Percentiles rank a stretch among this genome's conserved stretches.
These are phyloP conservation scores for Colletotrichum brevisporum DNA, from an alignment of 2,329 filamentous ascomycete species.

Conservation along the genomic window DNA sequence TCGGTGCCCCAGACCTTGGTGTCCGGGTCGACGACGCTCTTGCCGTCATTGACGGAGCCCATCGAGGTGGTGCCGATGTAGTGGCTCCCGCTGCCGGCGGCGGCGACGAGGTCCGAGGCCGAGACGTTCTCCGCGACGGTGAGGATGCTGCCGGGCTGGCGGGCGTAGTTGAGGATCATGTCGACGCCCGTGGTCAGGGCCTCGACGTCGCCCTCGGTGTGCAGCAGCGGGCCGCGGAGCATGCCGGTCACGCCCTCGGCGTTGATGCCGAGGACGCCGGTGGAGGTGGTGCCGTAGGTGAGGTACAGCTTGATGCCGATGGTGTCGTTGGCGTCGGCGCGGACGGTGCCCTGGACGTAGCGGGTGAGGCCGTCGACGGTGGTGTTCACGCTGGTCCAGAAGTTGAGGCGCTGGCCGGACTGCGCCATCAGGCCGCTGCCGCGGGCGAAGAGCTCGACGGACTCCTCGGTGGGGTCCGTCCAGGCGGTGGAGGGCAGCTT, in stretches of 20 bases:
- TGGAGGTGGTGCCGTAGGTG: slow-evolving; percentile 63
- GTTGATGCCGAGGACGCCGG: slow-evolving; percentile 59
- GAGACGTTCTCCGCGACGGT: slow-evolving; percentile 42
- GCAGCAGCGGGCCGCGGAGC: slow-evolving; percentile 52
- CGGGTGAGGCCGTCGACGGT: slow-evolving; percentile 54
- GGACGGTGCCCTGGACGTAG: slow-evolving; percentile 62
- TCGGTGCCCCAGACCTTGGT: slow-evolving; percentile 50
- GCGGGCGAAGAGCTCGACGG: slow-evolving; percentile 51
- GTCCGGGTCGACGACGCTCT: slow-evolving; percentile 50
- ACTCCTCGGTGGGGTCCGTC: slow-evolving; percentile 46
- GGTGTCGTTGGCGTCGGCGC: slow-evolving; percentile 56
- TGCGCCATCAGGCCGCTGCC: slow-evolving; percentile 58
- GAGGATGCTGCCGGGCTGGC: slow-evolving; percentile 43
- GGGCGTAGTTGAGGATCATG: slow-evolving; percentile 46
- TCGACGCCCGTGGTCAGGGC: slow-evolving; percentile 47
- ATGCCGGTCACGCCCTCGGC: slow-evolving; percentile 58
- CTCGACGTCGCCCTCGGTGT: slow-evolving; percentile 49
- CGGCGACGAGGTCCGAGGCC: slow-evolving; percentile 44
- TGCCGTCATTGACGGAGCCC: slow-evolving; percentile 48
- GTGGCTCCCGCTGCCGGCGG: slow-evolving; percentile 47
- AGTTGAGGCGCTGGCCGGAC: slow-evolving; percentile 61
- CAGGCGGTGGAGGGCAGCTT: slow-evolving; percentile 43
- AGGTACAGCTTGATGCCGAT: slow-evolving; percentile 65
- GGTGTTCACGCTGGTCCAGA: slow-evolving; percentile 60
- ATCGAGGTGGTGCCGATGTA: slow-evolving; percentile 50